Evolutionary conservation across 192 early-diverging fungal genomes (phyloP).

Genomic region (Coemansia sp.): DNA sequence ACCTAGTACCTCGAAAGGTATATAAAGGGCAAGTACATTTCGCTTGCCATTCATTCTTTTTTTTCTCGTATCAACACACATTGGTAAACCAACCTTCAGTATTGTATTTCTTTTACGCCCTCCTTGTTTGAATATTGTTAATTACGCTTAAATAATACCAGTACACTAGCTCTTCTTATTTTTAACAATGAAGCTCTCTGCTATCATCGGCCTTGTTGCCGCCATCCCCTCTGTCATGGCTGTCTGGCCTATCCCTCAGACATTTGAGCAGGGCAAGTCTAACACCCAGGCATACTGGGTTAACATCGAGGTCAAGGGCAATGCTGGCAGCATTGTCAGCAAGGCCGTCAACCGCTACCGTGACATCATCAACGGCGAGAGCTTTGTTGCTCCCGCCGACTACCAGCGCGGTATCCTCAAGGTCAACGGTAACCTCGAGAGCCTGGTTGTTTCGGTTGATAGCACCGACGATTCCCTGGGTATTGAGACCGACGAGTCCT

Average conservation of each 20-base stretch:
- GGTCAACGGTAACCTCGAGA: conserved; percentile 18
- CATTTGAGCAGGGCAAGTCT: conserved; percentile 21
- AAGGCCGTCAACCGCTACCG: conserved; percentile 31
- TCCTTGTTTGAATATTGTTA: too few species aligned
- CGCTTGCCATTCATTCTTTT: too few species aligned
- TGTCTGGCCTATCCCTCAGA: conserved; percentile 41
- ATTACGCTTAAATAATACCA: too few species aligned
- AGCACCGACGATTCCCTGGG: conserved; percentile 42
- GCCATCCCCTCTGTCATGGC: conserved; percentile 28
- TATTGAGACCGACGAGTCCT: conserved; percentile 62
- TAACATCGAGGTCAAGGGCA: conserved; percentile 17
- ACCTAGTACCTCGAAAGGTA: too few species aligned
- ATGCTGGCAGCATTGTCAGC: conserved; percentile 11
- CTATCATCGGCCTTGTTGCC: conserved; percentile 30
- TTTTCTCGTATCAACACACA: too few species aligned
- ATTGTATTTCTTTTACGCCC: too few species aligned
- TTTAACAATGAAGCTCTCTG: conserved; percentile 42
- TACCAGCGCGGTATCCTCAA: conserved; percentile 32
- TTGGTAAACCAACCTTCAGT: too few species aligned
- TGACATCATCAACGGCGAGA: conserved; percentile 30
- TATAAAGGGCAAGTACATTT: too few species aligned
- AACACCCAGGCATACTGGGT: conserved; percentile 26
- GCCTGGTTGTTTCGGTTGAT: conserved; percentile 21
- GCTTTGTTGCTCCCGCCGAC: conserved; percentile 32
- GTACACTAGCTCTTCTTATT: too few species aligned